A percentile compares a stretch with the other conserved stretches of the same genome.
Conservation (phyloP, 495 filamentous ascomycete species). For the Neurospora sp. region DNA sequence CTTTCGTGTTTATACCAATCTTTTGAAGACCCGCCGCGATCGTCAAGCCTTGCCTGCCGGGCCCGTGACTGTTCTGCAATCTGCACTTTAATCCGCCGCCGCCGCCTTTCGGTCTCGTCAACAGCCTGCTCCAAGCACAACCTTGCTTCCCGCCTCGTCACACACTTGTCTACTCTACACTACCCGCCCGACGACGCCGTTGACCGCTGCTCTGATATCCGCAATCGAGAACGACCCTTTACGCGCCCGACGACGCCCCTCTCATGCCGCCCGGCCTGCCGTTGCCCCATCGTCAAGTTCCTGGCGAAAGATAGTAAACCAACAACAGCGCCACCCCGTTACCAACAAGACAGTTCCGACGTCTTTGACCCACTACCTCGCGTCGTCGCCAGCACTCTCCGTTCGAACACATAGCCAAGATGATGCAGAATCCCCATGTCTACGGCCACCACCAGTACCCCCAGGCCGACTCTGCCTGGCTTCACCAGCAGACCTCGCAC, state of each 20-base stretch:
- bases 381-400: background rate
- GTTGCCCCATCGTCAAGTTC: slow-evolving; percentile 8
- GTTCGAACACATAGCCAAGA: slow-evolving; percentile 12
- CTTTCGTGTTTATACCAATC: background rate
- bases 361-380: background rate
- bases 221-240: background rate
- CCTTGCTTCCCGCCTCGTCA: background rate
- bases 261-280: slow-evolving; percentile 19
- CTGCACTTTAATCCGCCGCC: background rate
- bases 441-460: slow-evolving; percentile 65
- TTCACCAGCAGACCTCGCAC: slow-evolving; percentile 58
- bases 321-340: background rate
- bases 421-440: slow-evolving; percentile 34
- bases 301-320: slow-evolving; percentile 8
- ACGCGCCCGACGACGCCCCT: background rate
- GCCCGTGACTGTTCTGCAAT: background rate
- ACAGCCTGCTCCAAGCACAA: background rate
- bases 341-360: background rate
- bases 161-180: background rate
- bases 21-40: background rate
- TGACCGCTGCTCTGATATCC: background rate
- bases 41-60: background rate
- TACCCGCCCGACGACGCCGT: background rate
- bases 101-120: background rate
- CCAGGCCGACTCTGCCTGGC: slow-evolving; percentile 67